These are phyloP conservation scores for Turnera subulata DNA, from an alignment of 345 rosid species.

Conservation along the genomic window DNA sequence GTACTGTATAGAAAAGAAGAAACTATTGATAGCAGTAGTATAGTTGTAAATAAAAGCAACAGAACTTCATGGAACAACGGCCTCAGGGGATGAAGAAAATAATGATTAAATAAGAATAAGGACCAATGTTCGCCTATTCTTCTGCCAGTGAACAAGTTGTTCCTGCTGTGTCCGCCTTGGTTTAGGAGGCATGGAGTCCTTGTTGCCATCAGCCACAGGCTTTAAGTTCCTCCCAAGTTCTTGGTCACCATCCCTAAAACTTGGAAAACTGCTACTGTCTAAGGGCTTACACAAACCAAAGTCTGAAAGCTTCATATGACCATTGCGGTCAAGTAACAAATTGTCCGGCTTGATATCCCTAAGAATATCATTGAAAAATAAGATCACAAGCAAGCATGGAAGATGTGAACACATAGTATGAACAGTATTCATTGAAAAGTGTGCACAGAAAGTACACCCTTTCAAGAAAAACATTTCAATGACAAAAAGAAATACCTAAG, in stretches of 20 bases:
- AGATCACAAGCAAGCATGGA: slow-evolving; percentile 8
- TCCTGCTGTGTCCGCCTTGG: slow-evolving; percentile 66
- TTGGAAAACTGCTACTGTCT: slow-evolving; percentile 49
- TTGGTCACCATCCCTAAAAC: slow-evolving; percentile 29
- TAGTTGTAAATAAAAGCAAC: too few species aligned
- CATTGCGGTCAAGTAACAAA: slow-evolving; percentile 51
- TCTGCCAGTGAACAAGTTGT: slow-evolving; percentile 67
- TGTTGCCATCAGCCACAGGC: too few species aligned
- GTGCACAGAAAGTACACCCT: too few species aligned
- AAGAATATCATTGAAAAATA: too few species aligned
- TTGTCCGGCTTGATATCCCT: slow-evolving; percentile 79
- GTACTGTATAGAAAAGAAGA: too few species aligned
- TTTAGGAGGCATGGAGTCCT: slow-evolving; percentile 44
- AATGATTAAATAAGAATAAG: too few species aligned
- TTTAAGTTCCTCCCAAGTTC: slow-evolving; percentile 38
- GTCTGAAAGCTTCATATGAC: slow-evolving; percentile 67
- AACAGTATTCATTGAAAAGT: too few species aligned
- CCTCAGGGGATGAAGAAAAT: slow-evolving; percentile 15
- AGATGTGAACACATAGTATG: slow-evolving; percentile 1
- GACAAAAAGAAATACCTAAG: too few species aligned
- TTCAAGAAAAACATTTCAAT: too few species aligned
- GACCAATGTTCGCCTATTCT: slow-evolving; percentile 60
- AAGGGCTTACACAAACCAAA: slow-evolving; percentile 68
- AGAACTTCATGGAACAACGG: too few species aligned
- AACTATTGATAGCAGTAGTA: too few species aligned